phyloP scores from a whole-genome alignment of 768 basidiomycete genomes.

The Gymnopilus junonius region DNA sequence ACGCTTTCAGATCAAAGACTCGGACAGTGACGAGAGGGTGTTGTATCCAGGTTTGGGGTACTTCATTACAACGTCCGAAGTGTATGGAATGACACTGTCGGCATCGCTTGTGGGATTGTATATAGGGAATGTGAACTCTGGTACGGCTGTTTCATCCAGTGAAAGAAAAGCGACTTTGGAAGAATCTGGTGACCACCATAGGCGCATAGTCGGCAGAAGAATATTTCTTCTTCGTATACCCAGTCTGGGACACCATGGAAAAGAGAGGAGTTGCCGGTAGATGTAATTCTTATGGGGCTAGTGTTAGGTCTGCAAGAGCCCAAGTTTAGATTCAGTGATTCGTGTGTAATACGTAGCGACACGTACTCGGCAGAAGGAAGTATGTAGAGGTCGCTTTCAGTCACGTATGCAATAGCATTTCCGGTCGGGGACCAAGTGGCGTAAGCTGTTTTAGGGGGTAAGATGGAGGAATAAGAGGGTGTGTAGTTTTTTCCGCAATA shows the following conservation, averaged over 20 bases:
- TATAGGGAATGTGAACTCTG: slow-evolving; percentile 85
- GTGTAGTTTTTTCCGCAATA: slow-evolving; percentile 67
- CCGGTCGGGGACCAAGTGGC: slow-evolving; percentile 89
- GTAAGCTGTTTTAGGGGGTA: slow-evolving; percentile 76
- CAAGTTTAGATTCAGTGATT: no score
- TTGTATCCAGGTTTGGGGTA: slow-evolving; percentile 92
- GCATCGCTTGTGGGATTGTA: slow-evolving; percentile 86
- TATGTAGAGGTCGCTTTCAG: slow-evolving; percentile 88
- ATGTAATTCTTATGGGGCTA: slow-evolving; percentile 75
- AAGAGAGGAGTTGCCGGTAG: slow-evolving; percentile 77
- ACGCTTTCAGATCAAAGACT: slow-evolving; percentile 75
- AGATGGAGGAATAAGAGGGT: slow-evolving; percentile 70
- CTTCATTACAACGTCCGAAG: slow-evolving; percentile 67
- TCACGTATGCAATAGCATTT: slow-evolving; percentile 86
- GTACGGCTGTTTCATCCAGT: slow-evolving; percentile 88
- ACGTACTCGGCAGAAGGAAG: slow-evolving; percentile 68
- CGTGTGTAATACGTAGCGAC: not conserved
- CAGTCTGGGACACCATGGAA: slow-evolving; percentile 97
- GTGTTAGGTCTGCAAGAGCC: slow-evolving; percentile 42
- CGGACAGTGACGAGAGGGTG: slow-evolving; percentile 83
- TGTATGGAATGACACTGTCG: slow-evolving; percentile 78
- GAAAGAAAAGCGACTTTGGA: slow-evolving; percentile 79
- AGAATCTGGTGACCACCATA: slow-evolving; percentile 93
- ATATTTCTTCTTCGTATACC: slow-evolving; percentile 97
- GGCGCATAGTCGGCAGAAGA: slow-evolving; percentile 67